phyloP scores from a whole-genome alignment of 2,329 filamentous ascomycete genomes.

The Huntiella savannae region DNA sequence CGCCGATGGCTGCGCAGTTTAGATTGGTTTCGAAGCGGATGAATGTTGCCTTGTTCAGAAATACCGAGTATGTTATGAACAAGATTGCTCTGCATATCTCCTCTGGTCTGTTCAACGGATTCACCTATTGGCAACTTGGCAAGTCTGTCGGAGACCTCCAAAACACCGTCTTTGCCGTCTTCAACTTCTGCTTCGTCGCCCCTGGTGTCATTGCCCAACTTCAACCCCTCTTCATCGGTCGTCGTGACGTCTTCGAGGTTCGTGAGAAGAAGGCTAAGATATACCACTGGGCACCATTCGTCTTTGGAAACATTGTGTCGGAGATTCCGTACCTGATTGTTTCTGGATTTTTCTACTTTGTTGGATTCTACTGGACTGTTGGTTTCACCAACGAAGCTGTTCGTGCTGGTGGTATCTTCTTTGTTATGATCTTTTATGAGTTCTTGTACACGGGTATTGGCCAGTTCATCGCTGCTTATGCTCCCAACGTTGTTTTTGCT shows the following conservation, averaged over 20 bases:
- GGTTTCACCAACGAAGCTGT: slow-evolving; percentile 26
- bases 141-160: slow-evolving; percentile 31
- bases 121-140: slow-evolving; percentile 41
- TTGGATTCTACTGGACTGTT: slow-evolving; percentile 33
- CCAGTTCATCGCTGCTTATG: slow-evolving; percentile 43
- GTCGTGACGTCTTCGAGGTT: slow-evolving; percentile 36
- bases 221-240: slow-evolving; percentile 37
- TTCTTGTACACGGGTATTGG: slow-evolving; percentile 42
- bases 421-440: slow-evolving; percentile 39
- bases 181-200: slow-evolving; percentile 45
- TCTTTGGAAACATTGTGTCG: slow-evolving; percentile 42
- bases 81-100: slow-evolving; percentile 38
- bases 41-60: slow-evolving; percentile 44
- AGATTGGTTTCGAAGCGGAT: slow-evolving; percentile 44
- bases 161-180: slow-evolving; percentile 37
- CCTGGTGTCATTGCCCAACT: slow-evolving; percentile 39
- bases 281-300: slow-evolving; percentile 46
- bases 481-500: slow-evolving; percentile 41
- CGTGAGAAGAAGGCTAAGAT: slow-evolving; percentile 43
- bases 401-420: slow-evolving; percentile 32
- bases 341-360: slow-evolving; percentile 45
- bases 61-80: slow-evolving; percentile 46
- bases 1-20: slow-evolving; percentile 42
- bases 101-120: slow-evolving; percentile 39
- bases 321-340: slow-evolving; percentile 53